Percentiles rank a stretch among this genome's conserved stretches.
Evolutionary conservation across 441 rosid genomes (phyloP).

Genomic region (Pelargonium fulgidum): DNA sequence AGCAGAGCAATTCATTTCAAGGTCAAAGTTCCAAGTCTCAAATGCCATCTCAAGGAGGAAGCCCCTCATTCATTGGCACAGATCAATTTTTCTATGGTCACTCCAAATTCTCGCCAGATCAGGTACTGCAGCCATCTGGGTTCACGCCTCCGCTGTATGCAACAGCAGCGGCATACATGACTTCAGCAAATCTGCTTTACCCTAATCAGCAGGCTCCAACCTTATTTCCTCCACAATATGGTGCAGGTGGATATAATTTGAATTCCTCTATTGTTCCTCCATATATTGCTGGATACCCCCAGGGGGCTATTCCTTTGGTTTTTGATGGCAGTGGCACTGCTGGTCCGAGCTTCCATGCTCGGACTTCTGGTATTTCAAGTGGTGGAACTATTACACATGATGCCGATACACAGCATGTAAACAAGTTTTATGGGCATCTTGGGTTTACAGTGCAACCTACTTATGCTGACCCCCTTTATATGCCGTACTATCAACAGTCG

Average conservation of each 20-base stretch:
- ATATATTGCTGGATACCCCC: constrained; percentile 41
- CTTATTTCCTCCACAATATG: constrained; percentile 46
- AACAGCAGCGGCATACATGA: constrained; percentile 31
- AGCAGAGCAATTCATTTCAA: constrained; percentile 33
- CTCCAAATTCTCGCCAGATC: constrained; percentile 36
- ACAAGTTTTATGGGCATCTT: constrained; percentile 41
- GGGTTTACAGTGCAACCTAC: constrained; percentile 42
- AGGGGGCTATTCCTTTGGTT: constrained; percentile 34
- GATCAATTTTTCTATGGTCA: constrained; percentile 32
- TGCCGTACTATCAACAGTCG: constrained; percentile 48
- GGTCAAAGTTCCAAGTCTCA: constrained; percentile 33
- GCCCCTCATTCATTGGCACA: constrained; percentile 27
- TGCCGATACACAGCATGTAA: constrained; percentile 39
- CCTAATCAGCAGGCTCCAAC: constrained; percentile 37
- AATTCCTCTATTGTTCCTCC: constrained; percentile 38
- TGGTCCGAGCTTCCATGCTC: constrained; percentile 37
- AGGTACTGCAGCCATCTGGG: constrained; percentile 44
- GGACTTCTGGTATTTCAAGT: constrained; percentile 33
- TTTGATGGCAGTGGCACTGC: constrained; percentile 29
- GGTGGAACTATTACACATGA: constrained; percentile 37
- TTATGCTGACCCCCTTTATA: constrained; percentile 37
- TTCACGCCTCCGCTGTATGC: constrained; percentile 41
- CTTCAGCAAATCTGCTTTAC: constrained; percentile 42
- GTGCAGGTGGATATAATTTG: constrained; percentile 39
- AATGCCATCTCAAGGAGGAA: constrained; percentile 32